A percentile compares a stretch with the other conserved stretches of the same genome.
Evolutionary conservation across 306 rosid species (phyloP).

Genomic region (Acacia confusa): DNA sequence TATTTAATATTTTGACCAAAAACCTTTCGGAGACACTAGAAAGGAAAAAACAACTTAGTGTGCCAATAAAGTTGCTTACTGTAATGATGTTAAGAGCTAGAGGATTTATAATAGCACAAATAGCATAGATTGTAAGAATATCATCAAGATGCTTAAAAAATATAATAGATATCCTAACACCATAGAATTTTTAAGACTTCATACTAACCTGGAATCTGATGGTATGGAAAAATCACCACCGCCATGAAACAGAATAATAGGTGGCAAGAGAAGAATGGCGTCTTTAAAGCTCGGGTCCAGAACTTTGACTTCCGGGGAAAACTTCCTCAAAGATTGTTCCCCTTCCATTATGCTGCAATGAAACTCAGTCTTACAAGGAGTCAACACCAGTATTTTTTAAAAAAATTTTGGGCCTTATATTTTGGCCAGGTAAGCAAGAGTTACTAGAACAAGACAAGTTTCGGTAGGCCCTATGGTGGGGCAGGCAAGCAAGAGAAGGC

Average conservation of each 20-base stretch:
- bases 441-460: too few relatives aligned
- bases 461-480: too few relatives aligned
- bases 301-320: conserved; percentile 77
- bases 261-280: conserved; percentile 66
- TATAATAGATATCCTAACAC: not conserved
- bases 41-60: conserved; percentile 20
- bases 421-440: not conserved
- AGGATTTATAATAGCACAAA: conserved; percentile 12
- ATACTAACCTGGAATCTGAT: conserved; percentile 63
- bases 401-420: not conserved
- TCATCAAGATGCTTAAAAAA: not conserved
- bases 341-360: conserved; percentile 92
- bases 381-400: not conserved
- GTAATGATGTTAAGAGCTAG: not conserved
- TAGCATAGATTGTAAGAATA: conserved; percentile 4
- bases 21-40: not conserved
- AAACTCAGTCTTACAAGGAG: conserved; percentile 11
- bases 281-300: conserved; percentile 56
- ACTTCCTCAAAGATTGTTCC: conserved; percentile 58
- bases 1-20: conserved; percentile 10
- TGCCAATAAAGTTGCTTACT: not conserved
- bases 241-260: conserved; percentile 78
- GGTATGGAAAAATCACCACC: conserved; percentile 87
- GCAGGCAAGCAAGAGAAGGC: not conserved
- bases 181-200: conserved; percentile 13